These are phyloP conservation scores for Kwoniella europaea DNA, from an alignment of 768 basidiomycete species.

Conservation along the genomic window DNA sequence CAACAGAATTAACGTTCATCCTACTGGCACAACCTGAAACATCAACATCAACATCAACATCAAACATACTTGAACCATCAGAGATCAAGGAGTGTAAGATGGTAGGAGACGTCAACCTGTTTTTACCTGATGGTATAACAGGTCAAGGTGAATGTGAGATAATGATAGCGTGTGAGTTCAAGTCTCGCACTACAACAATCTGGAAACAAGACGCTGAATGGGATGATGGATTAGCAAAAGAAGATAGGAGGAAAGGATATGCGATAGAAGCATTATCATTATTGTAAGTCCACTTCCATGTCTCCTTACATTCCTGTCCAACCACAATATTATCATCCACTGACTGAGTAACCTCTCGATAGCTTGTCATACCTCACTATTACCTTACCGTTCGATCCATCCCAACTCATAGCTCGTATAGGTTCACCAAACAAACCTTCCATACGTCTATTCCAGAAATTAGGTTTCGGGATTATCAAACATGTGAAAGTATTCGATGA, in stretches of 20 bases:
- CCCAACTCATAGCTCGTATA: conserved; percentile 71
- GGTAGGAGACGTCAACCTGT: conserved; percentile 93
- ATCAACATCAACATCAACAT: conserved; percentile 30
- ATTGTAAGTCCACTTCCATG: conserved; percentile 30
- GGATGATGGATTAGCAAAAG: conserved; percentile 24
- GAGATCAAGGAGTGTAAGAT: conserved; percentile 64
- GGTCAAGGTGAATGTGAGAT: conserved; percentile 81
- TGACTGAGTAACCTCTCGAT: conserved; percentile 62
- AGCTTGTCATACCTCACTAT: conserved; percentile 54
- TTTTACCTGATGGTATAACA: conserved; percentile 70
- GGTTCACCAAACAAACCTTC: conserved; percentile 72
- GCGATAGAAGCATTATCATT: conserved; percentile 45
- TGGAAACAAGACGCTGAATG: background rate
- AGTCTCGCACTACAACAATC: background rate
- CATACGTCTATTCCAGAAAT: conserved; percentile 71
- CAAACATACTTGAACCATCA: conserved; percentile 32
- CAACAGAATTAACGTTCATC: conserved; percentile 83
- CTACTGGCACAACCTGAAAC: conserved; percentile 65
- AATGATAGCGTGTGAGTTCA: conserved; percentile 79
- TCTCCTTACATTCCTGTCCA: too few relatives aligned
- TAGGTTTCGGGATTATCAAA: conserved; percentile 76
- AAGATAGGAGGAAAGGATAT: conserved; percentile 70
- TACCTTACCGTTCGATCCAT: conserved; percentile 57
- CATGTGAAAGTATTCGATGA: conserved; percentile 77
- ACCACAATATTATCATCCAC: background rate